Evolutionary conservation across 139 green algal species (phyloP), one percentile per base, ranked within the genome.

Genomic region (Chlorella sorokiniana): DNA sequence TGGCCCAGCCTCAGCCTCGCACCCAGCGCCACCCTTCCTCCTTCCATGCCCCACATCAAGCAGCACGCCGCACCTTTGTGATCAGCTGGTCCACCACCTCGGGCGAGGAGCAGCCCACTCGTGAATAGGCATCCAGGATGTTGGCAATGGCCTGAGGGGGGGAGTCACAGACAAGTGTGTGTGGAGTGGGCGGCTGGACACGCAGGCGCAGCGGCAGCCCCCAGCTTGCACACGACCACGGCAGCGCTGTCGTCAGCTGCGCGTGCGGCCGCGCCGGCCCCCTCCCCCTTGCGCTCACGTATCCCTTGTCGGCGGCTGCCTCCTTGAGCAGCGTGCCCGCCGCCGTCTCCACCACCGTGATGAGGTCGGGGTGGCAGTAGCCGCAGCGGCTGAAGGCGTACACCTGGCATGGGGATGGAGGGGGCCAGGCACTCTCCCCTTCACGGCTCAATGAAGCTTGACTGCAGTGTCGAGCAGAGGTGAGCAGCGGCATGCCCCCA

Each of bases 331-430:
- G 70, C 69, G 59, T 79, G 44, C 56, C 78, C 18, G 69, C 84
- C 10, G 78, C 69, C 1, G 59, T 64, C 61, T 82, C 56, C 69
- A 88, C 84, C 37, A 85, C 41, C 10, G 11, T 33, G 8, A 88
- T 65, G 6, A 88, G 78, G 64, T 85, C 84, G 78, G 84, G 84
- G 73, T 85, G 84, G 78, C 84, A 88, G 69, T 79, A 88, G 45
- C 69, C 78, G 56, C 70, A 85, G 67, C 80, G 79, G n/a, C 44
- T 76, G 69, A 88, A 81, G 41, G 78, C 78, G 40, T 84, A 87
- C 29, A 71, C 72, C 72, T 79, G 48, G 1, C 6, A 1, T 59
- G 48, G 14, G 16, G 48, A 11, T 25, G 11, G 6, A 56, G 10
- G 69, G 69, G 0, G 52, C 52, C 29, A 31, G 7, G 10, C 52